phyloP scores from a whole-genome alignment of 2,329 filamentous ascomycete species.

The Colletotrichum aenigma region DNA sequence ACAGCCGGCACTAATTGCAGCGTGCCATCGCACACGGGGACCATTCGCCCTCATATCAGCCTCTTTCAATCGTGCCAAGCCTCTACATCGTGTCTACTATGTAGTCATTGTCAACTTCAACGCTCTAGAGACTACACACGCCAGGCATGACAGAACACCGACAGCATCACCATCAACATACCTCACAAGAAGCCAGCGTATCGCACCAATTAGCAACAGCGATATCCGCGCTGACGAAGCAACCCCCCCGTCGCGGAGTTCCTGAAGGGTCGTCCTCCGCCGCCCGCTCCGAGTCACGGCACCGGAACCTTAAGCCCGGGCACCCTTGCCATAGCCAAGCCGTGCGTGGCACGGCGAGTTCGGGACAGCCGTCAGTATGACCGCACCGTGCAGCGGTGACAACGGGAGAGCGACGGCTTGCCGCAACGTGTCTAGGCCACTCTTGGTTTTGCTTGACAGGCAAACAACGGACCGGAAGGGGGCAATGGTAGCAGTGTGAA shows the following conservation, averaged over 20 bases:
- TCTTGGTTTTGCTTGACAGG: neutral
- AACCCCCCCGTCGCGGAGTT: neutral
- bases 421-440: neutral
- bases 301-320: neutral
- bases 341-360: neutral
- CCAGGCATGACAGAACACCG: neutral
- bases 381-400: conserved; percentile 15
- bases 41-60: neutral
- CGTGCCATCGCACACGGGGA: neutral
- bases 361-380: conserved; percentile 1
- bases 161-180: neutral
- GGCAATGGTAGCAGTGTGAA: neutral
- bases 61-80: neutral
- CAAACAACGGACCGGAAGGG: neutral
- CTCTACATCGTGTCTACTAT: neutral
- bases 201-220: neutral
- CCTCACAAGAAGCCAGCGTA: neutral
- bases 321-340: neutral
- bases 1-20: neutral
- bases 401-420: conserved; percentile 7
- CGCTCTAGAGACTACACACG: neutral
- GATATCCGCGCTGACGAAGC: neutral
- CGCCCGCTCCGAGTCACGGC: neutral
- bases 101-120: neutral
- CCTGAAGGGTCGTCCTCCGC: neutral